A percentile compares a stretch with the other conserved stretches of the same genome.
These are phyloP conservation scores for Penicillium italicum DNA, from an alignment of 2,329 filamentous ascomycete genomes.

Conservation along the genomic window DNA sequence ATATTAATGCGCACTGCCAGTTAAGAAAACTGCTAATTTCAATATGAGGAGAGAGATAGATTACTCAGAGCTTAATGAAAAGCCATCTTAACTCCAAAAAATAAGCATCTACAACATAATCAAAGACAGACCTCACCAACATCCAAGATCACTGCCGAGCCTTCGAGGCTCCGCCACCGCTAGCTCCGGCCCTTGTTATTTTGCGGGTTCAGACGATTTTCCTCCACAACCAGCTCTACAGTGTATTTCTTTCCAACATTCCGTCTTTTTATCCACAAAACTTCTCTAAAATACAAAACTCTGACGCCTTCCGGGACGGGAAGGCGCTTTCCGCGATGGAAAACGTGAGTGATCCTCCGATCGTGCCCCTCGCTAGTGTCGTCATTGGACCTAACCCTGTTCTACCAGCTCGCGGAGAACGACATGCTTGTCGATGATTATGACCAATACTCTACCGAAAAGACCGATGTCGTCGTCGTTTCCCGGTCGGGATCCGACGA, in stretches of 20 bases:
- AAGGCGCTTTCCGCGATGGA: constrained; percentile 43
- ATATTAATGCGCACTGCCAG: not conserved
- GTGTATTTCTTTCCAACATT: constrained; percentile 8
- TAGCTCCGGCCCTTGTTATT: constrained; percentile 20
- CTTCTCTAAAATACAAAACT: constrained; percentile 16
- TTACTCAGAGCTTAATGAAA: not conserved
- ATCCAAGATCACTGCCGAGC: constrained; percentile 20
- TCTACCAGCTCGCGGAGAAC: constrained; percentile 51
- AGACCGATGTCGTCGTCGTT: constrained; percentile 60
- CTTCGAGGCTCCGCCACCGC: constrained; percentile 28
- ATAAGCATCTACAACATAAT: not conserved
- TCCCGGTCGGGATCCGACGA: constrained; percentile 58
- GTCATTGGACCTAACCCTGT: constrained; percentile 26
- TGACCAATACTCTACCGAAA: constrained; percentile 59
- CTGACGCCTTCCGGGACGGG: constrained; percentile 29
- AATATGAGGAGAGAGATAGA: not conserved
- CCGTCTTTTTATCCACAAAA: constrained; percentile 4
- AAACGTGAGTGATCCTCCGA: constrained; percentile 38
- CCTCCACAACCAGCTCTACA: constrained; percentile 17
- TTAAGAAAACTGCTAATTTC: not conserved
- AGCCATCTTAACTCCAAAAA: not conserved
- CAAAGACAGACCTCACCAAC: not conserved
- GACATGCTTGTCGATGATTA: constrained; percentile 61
- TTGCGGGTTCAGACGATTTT: constrained; percentile 21
- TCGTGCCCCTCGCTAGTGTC: constrained; percentile 30